Conservation (phyloP, 2,329 filamentous ascomycete species). For the Trichophaea hybrida region DNA sequence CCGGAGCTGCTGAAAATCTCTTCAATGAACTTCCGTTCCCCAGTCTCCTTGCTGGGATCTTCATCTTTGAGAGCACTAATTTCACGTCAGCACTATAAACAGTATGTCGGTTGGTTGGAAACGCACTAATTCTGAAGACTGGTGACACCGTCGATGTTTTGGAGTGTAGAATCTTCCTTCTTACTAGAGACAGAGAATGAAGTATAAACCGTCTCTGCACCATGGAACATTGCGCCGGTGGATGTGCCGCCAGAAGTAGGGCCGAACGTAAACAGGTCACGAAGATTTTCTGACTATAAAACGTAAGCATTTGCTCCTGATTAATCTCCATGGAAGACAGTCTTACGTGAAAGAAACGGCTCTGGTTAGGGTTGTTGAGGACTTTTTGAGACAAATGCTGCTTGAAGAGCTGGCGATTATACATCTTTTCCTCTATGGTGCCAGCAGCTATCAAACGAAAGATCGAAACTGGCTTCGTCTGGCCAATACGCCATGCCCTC, state of each 20-base stretch:
- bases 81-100: slow-evolving; percentile 1
- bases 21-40: slow-evolving; percentile 16
- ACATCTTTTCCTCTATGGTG: slow-evolving; percentile 98
- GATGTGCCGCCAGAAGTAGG: slow-evolving; percentile 56
- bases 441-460: slow-evolving; percentile 97
- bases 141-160: slow-evolving; percentile 45
- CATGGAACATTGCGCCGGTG: slow-evolving; percentile 72
- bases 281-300: slow-evolving; percentile 53
- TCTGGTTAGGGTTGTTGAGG: slow-evolving; percentile 81
- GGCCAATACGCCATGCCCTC: slow-evolving; percentile 85
- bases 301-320: not conserved
- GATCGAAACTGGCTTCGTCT: slow-evolving; percentile 88
- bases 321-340: not conserved
- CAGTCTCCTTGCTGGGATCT: slow-evolving; percentile 29
- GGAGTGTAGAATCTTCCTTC: slow-evolving; percentile 29
- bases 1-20: slow-evolving; percentile 35
- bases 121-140: slow-evolving; percentile 49
- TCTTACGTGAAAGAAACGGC: slow-evolving; percentile 62
- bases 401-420: slow-evolving; percentile 96
- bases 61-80: not conserved
- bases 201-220: slow-evolving; percentile 58
- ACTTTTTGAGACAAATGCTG: slow-evolving; percentile 97
- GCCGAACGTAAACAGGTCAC: slow-evolving; percentile 77
- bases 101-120: slow-evolving; percentile 27
- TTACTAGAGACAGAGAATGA: slow-evolving; percentile 26